Base-by-base conservation (phyloP, 2,329 filamentous ascomycete genomes). In the Pseudocercospora eumusae region DNA sequence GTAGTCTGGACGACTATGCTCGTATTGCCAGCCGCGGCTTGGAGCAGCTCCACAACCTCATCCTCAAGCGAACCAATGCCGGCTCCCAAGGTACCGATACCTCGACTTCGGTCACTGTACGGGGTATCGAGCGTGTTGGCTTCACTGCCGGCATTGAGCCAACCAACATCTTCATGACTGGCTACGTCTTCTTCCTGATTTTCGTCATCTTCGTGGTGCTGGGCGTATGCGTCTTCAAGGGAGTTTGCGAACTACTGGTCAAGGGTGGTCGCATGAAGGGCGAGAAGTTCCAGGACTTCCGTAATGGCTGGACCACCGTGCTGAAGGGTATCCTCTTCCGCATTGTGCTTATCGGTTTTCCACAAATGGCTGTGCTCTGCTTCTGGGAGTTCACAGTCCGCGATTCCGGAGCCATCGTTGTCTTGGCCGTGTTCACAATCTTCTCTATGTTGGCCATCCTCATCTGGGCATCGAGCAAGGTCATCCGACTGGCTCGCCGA, bases 251-350 rank as follows among this genome's bases (percentile, higher is more conserved):
- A 76, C 75, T 90, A 54, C 86, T 89, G 10, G 87, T 87, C 69
- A 92, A 87, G 79, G 82, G 86, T 65, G 86, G 87, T 70, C 89
- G 86, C 83, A 92, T 96, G 82, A 90, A 91, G 78, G 82, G 82
- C 60, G 90, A 96, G 74, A 92, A 91, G 71, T 97, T 97, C 77
- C 82, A 89, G 69, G 93, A 97, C 70, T 97, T 98, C 85, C 89
- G 93, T 66, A 93, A 95, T 71, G 92, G 92, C 69, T 97, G 93
- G 93, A 87, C 88, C 66, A 93, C 92, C 13, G 89, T 97, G 5
- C 84, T 96, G 71, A 96, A 96, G 81, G 93, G 93, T 61, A 96
- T 97, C 69, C 83, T 97, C 67, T 97, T 95, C 84, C 90, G 93
- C 67, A 83, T 96, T 71, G 83, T 93, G 45, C 83, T 97, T 42